Base-by-base conservation (phyloP, 2,329 filamentous ascomycete species). In the Cercospora janseana region DNA sequence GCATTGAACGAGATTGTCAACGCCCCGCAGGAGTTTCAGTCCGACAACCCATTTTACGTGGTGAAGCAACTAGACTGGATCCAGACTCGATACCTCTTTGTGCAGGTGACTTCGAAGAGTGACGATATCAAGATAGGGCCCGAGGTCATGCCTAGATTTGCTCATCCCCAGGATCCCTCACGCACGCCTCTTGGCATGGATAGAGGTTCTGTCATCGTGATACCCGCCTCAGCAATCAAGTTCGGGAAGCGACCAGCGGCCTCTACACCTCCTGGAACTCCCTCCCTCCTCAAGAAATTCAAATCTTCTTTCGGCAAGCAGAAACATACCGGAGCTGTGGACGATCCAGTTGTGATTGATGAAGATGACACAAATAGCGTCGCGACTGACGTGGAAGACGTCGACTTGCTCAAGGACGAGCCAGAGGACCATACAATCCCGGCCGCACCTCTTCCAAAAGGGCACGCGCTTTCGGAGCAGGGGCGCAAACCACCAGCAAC, bases 1-100 rank as follows among this genome's bases (percentile, higher is more conserved):
- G 87, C 87, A 24, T 71, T 96, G 37, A 93, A 91, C 61, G 91
- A 96, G 66, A 82, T 96, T 35, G 82, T 95, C 62, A 95, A 95
- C 63, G 75, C 76, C 0, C 83, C 88, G 0, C 43, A 66, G 0
- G 63, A 84, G 35, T 95, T 87, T 61, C 67, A 77, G 4, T 77
- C 72, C 54, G 60, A 6, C 0, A 56, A 0, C 0, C 85, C 85
- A 0, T 81, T 83, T 69, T 82, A 87, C 38, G 91, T 95, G 6
- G 82, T 95, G 1, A 66, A 79, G 20, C 75, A 89, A 35, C 71
- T 86, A 7, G 85, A 94, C 62, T 96, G 91, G 91, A 90, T 95
- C 52, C 89, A 94, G 63, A 90, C 88, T 20, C 80, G 90, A 34
- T 95, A 94, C 67, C 75, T 96, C 1, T 87, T 95, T 58, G 81